phyloP scores from a whole-genome alignment of 495 filamentous ascomycete genomes.

The Penicillium paxilli region DNA sequence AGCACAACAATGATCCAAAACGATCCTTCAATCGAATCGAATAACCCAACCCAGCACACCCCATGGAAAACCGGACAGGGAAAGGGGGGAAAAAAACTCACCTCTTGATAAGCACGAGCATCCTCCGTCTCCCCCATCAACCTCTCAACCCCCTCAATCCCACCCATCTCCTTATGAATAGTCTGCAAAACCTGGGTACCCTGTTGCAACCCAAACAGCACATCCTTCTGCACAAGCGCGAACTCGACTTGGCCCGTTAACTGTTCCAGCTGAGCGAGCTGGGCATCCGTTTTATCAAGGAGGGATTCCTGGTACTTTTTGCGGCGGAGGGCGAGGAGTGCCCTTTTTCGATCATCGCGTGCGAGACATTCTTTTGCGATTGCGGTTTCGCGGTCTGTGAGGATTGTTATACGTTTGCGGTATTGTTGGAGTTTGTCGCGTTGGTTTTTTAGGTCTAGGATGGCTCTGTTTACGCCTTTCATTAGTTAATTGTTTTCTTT shows the following conservation, averaged over 20 bases:
- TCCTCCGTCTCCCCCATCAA: conserved; percentile 90
- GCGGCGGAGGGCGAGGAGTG: conserved; percentile 84
- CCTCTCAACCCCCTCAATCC: conserved; percentile 88
- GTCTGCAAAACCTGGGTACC: conserved; percentile 86
- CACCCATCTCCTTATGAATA: conserved; percentile 95
- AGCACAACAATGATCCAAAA: neutral
- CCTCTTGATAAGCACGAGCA: conserved; percentile 83
- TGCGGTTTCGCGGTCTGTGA: conserved; percentile 79
- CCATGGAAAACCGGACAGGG: neutral
- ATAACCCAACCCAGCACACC: neutral
- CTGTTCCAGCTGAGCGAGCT: conserved; percentile 84
- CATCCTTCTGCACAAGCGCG: conserved; percentile 91
- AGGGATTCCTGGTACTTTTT: conserved; percentile 97
- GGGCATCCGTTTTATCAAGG: conserved; percentile 83
- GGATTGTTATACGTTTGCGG: conserved; percentile 78
- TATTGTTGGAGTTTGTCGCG: conserved; percentile 96
- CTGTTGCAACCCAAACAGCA: conserved; percentile 88
- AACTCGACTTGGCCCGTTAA: conserved; percentile 87
- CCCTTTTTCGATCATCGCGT: conserved; percentile 71
- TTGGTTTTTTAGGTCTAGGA: conserved; percentile 95
- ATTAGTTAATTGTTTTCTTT: too few species aligned
- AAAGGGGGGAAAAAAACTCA: conserved; percentile 28
- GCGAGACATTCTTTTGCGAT: conserved; percentile 80
- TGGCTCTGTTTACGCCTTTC: conserved; percentile 58
- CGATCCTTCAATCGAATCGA: conserved; percentile 1